A percentile compares a stretch with the other conserved stretches of the same genome.
phyloP scores from a whole-genome alignment of 352 stramenopile species.

The Discostella stelligera region DNA sequence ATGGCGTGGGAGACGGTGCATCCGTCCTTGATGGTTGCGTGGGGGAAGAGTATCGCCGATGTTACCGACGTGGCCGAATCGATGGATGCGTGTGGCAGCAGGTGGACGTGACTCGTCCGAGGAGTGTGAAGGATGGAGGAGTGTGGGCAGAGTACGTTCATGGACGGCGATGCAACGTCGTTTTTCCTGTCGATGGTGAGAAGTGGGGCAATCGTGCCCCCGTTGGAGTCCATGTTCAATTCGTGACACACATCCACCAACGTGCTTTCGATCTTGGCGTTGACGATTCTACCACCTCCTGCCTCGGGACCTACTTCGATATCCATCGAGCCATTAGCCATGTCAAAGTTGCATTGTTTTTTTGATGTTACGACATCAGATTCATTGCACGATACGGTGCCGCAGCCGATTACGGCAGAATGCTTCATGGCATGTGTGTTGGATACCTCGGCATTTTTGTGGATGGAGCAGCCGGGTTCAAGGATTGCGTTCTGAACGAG shows the following conservation, averaged over 20 bases:
- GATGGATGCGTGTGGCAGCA: slow-evolving; percentile 53
- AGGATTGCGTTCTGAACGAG: slow-evolving; percentile 66
- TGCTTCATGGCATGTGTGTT: slow-evolving; percentile 59
- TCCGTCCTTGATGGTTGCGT: slow-evolving; percentile 45
- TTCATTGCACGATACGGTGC: slow-evolving; percentile 35
- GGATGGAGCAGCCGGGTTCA: slow-evolving; percentile 50
- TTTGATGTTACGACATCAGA: neutral
- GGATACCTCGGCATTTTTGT: slow-evolving; percentile 59
- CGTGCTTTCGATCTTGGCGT: slow-evolving; percentile 55
- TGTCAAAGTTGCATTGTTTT: slow-evolving; percentile 32
- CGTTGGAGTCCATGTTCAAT: slow-evolving; percentile 43
- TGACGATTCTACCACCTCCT: slow-evolving; percentile 54
- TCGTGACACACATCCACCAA: slow-evolving; percentile 64
- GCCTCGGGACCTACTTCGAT: slow-evolving; percentile 70
- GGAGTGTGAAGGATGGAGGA: slow-evolving; percentile 59
- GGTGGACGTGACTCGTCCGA: slow-evolving; percentile 54
- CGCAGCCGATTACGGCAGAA: slow-evolving; percentile 59
- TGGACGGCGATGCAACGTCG: slow-evolving; percentile 5
- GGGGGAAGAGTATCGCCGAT: slow-evolving; percentile 52
- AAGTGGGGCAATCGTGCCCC: slow-evolving; percentile 9
- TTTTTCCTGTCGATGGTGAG: neutral
- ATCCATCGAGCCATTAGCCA: slow-evolving; percentile 45
- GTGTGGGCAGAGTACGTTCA: slow-evolving; percentile 57
- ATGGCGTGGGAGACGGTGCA: slow-evolving; percentile 55
- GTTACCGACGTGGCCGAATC: slow-evolving; percentile 53